Evolutionary conservation across 169 alveolate species (phyloP).

Genomic region (Eimeria acervulina): DNA sequence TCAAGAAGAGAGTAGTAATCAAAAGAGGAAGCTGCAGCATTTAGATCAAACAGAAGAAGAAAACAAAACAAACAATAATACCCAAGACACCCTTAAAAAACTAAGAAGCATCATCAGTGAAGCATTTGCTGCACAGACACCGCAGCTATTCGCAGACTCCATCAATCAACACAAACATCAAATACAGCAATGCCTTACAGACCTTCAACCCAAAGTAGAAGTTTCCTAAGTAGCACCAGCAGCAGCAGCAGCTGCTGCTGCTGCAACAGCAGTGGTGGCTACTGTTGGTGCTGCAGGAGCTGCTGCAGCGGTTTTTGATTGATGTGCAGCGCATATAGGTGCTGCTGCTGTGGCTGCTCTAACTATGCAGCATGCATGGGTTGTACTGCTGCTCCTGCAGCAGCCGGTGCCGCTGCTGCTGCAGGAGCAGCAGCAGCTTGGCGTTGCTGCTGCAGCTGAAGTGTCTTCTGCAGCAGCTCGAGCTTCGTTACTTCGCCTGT

Average conservation of each 20-base stretch:
- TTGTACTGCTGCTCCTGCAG: too few relatives aligned
- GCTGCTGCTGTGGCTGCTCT: conserved; percentile 11
- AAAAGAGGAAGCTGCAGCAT: conserved; percentile 1
- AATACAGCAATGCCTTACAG: not conserved
- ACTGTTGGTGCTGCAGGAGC: conserved; percentile 9
- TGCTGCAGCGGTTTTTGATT: not conserved
- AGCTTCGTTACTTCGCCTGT: too few relatives aligned
- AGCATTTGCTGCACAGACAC: conserved; percentile 8
- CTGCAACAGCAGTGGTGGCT: conserved; percentile 1
- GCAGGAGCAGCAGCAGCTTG: too few relatives aligned
- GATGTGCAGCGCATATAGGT: not conserved
- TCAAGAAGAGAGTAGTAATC: conserved; percentile 23
- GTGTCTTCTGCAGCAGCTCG: too few relatives aligned
- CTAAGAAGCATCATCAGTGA: not conserved
- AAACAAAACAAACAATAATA: too few relatives aligned
- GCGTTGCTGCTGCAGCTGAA: not conserved
- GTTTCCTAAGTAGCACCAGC: not conserved
- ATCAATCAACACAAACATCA: not conserved
- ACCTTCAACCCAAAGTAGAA: not conserved
- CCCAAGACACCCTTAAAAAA: not conserved
- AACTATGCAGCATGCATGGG: too few relatives aligned
- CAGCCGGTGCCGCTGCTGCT: too few relatives aligned
- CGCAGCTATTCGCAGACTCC: not conserved
- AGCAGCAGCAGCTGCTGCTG: not conserved
- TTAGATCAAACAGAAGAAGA: not conserved